phyloP scores from a whole-genome alignment of 306 rosid genomes.

The Spatholobus suberectus region DNA sequence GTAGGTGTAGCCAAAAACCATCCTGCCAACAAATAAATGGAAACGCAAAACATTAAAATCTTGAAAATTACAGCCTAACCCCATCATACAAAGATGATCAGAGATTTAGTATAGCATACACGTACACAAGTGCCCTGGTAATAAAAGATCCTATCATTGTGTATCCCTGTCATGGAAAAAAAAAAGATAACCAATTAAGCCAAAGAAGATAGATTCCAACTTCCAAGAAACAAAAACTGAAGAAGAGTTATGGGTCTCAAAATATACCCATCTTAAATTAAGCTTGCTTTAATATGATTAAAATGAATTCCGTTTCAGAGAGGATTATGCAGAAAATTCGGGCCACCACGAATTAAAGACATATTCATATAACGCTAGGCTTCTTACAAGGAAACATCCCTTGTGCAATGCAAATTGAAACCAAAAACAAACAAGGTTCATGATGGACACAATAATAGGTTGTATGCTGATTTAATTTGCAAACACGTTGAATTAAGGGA shows the following conservation, averaged over 20 bases:
- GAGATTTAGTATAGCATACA: conserved; percentile 8
- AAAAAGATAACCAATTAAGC: conserved; percentile 35
- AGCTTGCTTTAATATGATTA: background rate
- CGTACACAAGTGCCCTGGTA: conserved; percentile 89
- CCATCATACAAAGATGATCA: conserved; percentile 19
- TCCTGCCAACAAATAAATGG: conserved; percentile 54
- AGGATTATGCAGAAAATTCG: background rate
- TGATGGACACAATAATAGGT: conserved; percentile 3
- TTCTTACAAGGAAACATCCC: background rate
- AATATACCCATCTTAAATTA: background rate
- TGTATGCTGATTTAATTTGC: no score
- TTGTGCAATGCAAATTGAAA: conserved; percentile 22
- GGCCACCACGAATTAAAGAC: conserved; percentile 8
- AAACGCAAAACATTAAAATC: background rate
- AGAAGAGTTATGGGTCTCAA: background rate
- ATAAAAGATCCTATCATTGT: conserved; percentile 88
- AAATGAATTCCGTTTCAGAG: background rate
- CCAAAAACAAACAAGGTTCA: background rate
- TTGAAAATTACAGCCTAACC: conserved; percentile 1
- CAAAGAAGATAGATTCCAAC: conserved; percentile 29
- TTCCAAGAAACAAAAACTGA: conserved; percentile 17
- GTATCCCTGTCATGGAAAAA: conserved; percentile 52
- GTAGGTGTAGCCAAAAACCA: conserved; percentile 90
- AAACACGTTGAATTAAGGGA: no score
- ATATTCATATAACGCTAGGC: background rate